Base-by-base conservation (phyloP, 768 basidiomycete genomes). In the Mycena galericulata region DNA sequence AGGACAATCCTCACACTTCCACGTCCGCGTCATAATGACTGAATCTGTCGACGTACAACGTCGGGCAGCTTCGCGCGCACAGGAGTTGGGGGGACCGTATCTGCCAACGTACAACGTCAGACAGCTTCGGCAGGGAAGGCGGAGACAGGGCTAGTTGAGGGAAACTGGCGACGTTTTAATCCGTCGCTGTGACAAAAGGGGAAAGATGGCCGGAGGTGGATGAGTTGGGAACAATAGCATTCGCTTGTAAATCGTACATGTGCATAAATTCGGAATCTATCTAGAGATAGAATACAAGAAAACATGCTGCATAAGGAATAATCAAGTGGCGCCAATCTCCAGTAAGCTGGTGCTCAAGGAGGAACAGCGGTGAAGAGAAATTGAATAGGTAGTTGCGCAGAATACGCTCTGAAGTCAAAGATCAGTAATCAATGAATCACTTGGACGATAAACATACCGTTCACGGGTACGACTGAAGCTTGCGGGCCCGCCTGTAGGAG, bases 291-390 rank as follows among this genome's bases (percentile, higher is more conserved):
- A 55, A 67, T 60, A 60, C 24, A 34, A 49, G 17, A 36, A 29
- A 10, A 26, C 36, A 50, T 8, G 50, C 18, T 2, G 30, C 49
- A 34, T 62, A 62, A 11, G 60, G 60, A 29, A 62, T 14, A 26
- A 62, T 36, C 38, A 54, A 34, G 43, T 30, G 58, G 12, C 50
- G 50, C 61, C 61, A 62, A 54, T 62, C 51, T 53, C 61, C 61
- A 14, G 38, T 22, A 45, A 62, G n/a, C 38, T 53, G 61, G 5
- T 34, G 4, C 40, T 62, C 38, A 17, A 62, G n/a, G 40, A 62
- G 50, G 30, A 54, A 51, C 61, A 62, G 24, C 27, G n/a, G 61
- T 62, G 40, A 62, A 32, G 20, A 62, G 27, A n/a, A 62, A 62
- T 26, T 62, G 50, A 17, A 54, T 30, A 24, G 61, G 61, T 17